phyloP scores from a whole-genome alignment of 2,329 filamentous ascomycete species.

The Pseudomassariella vexata region DNA sequence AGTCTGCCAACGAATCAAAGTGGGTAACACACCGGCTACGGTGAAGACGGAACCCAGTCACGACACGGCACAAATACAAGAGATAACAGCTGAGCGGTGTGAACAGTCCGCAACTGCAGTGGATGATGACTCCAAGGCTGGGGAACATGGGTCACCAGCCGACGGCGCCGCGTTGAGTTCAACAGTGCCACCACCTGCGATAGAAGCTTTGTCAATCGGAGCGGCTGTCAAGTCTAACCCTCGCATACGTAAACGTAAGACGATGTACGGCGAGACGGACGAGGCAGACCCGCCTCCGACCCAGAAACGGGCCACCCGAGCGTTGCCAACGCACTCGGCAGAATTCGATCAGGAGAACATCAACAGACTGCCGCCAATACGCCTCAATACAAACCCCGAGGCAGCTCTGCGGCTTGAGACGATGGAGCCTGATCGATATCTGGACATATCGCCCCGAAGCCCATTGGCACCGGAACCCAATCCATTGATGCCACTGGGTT shows the following conservation, averaged over 20 bases:
- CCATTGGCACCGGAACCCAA: slow-evolving; percentile 16
- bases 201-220: too few relatives aligned
- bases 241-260: slow-evolving; percentile 39
- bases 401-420: slow-evolving; percentile 15
- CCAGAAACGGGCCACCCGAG: not conserved
- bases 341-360: slow-evolving; percentile 8
- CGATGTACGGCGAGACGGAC: slow-evolving; percentile 1
- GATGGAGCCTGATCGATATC: slow-evolving; percentile 21
- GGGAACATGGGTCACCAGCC: slow-evolving; percentile 1
- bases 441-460: slow-evolving; percentile 19
- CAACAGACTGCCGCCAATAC: slow-evolving; percentile 17
- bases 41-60: too few relatives aligned
- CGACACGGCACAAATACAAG: too few relatives aligned
- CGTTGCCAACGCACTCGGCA: not conserved
- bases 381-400: slow-evolving; percentile 15
- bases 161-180: slow-evolving; percentile 5
- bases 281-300: not conserved
- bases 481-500: slow-evolving; percentile 8
- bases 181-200: too few relatives aligned
- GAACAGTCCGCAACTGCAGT: too few relatives aligned
- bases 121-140: too few relatives aligned
- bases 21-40: too few relatives aligned
- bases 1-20: too few relatives aligned
- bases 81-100: too few relatives aligned
- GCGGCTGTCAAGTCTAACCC: slow-evolving; percentile 44